A percentile compares a stretch with the other conserved stretches of the same genome.
phyloP scores from a whole-genome alignment of 768 basidiomycete species.

The Suillus sp. region DNA sequence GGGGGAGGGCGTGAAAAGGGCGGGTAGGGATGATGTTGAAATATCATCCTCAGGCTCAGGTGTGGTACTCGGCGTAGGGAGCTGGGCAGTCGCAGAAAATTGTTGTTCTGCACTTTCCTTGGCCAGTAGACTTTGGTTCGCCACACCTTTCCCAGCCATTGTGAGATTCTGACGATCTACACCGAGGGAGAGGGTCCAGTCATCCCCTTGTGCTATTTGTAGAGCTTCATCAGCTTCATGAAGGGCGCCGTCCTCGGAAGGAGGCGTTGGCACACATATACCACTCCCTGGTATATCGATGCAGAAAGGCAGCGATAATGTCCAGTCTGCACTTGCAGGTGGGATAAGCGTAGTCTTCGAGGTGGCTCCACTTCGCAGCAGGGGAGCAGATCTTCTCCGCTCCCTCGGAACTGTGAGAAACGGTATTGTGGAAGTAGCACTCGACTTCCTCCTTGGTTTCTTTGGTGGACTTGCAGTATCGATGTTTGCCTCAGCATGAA shows the following conservation, averaged over 20 bases:
- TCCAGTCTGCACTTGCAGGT: constrained; percentile 26
- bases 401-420: constrained; percentile 29
- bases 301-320: constrained; percentile 33
- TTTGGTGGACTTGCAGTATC: constrained; percentile 13
- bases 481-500: constrained; percentile 25
- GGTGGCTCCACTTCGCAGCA: constrained; percentile 18
- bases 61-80: constrained; percentile 33
- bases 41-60: constrained; percentile 17
- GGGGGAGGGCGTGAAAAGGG: neutral
- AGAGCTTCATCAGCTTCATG: constrained; percentile 5
- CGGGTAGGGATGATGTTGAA: neutral
- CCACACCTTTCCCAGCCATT: neutral
- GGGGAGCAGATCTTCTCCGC: constrained; percentile 34
- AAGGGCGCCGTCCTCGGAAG: constrained; percentile 9
- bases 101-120: constrained; percentile 6
- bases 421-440: constrained; percentile 14
- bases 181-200: constrained; percentile 31
- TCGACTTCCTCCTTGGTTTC: constrained; percentile 30
- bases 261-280: neutral
- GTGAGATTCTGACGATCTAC: constrained; percentile 32
- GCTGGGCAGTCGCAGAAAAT: constrained; percentile 18
- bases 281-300: constrained; percentile 30
- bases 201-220: constrained; percentile 24
- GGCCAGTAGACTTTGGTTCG: neutral
- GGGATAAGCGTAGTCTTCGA: neutral